Conservation (phyloP, 305 asterid genomes). For the Euphrasia arctica region DNA sequence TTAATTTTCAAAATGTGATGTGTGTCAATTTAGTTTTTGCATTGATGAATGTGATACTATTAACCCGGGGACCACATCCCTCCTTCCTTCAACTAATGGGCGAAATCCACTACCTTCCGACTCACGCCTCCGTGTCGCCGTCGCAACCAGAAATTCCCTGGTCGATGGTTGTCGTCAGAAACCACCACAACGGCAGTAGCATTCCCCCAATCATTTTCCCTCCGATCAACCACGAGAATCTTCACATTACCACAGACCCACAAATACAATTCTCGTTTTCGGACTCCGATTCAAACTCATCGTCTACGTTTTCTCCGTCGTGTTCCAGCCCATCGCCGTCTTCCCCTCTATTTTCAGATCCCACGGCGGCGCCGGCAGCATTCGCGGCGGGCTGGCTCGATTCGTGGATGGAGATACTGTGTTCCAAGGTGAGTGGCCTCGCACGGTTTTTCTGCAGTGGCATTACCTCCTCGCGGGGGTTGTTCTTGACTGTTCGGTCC, state of each 20-base stretch:
- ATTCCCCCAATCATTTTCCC: constrained; percentile 39
- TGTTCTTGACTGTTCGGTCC: constrained; percentile 26
- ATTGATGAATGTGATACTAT: too few relatives aligned
- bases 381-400: constrained; percentile 20
- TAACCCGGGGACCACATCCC: constrained; percentile 17
- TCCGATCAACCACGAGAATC: constrained; percentile 61
- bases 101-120: constrained; percentile 16
- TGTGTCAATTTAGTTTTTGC: too few relatives aligned
- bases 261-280: constrained; percentile 16
- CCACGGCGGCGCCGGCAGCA: constrained; percentile 3
- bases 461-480: constrained; percentile 27
- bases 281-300: constrained; percentile 37
- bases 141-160: constrained; percentile 25
- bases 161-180: constrained; percentile 39
- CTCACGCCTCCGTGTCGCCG: constrained; percentile 25
- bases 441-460: constrained; percentile 18
- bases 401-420: constrained; percentile 31
- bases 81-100: constrained; percentile 17
- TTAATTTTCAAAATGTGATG: too few relatives aligned
- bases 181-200: constrained; percentile 18
- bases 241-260: constrained; percentile 31
- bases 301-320: constrained; percentile 39
- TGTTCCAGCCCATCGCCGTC: constrained; percentile 30
- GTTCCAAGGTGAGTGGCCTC: constrained; percentile 24
- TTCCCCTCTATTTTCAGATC: constrained; percentile 20